Evolutionary conservation across 1,284 basidiomycete genomes (phyloP).

Genomic region (Mycocalia duriaeana): DNA sequence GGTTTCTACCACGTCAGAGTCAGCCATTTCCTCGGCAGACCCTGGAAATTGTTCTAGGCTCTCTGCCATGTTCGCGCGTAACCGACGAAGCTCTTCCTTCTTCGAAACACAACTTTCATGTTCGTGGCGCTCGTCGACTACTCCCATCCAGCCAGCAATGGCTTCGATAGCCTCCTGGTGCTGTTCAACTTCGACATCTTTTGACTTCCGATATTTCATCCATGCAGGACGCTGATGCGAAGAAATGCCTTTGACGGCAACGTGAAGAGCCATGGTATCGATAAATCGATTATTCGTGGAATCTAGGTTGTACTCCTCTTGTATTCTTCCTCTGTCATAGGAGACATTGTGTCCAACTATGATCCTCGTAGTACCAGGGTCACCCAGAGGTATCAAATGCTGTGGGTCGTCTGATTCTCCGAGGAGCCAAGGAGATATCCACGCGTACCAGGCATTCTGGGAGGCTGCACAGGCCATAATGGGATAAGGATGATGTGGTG

Average conservation of each 20-base stretch:
- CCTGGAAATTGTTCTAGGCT: conserved; percentile 19
- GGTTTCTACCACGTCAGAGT: conserved; percentile 32
- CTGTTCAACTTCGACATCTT: conserved; percentile 45
- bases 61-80: conserved; percentile 44
- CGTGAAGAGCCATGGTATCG: conserved; percentile 94
- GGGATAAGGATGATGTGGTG: conserved; percentile 75
- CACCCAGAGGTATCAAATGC: conserved; percentile 78
- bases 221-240: conserved; percentile 93
- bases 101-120: conserved; percentile 31
- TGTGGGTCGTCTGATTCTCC: conserved; percentile 56
- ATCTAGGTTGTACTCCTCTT: conserved; percentile 79
- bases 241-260: conserved; percentile 92
- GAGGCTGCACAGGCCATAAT: conserved; percentile 90
- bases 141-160: conserved; percentile 43
- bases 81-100: conserved; percentile 35
- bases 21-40: conserved; percentile 13
- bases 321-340: conserved; percentile 84
- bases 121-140: conserved; percentile 43
- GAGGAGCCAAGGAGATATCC: conserved; percentile 93
- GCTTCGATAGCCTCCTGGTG: conserved; percentile 58
- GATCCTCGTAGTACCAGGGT: conserved; percentile 48
- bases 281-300: conserved; percentile 79
- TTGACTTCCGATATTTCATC: conserved; percentile 76
- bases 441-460: conserved; percentile 86
- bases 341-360: conserved; percentile 94